phyloP scores from a whole-genome alignment of 768 basidiomycete species.

The Lentinula boryana region DNA sequence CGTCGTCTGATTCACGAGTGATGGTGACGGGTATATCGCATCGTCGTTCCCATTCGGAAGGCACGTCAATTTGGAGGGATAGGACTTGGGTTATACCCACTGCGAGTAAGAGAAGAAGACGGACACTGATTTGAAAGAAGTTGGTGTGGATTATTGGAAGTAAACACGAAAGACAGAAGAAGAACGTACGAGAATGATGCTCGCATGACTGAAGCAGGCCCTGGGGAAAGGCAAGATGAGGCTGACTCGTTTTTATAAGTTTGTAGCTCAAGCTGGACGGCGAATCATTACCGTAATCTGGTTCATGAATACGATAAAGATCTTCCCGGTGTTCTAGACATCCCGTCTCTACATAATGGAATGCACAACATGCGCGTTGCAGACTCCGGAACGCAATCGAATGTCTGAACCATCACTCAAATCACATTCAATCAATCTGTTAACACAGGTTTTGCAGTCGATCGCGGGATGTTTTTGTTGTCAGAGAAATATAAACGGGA shows the following conservation, averaged over 20 bases:
- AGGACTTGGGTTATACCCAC: background rate
- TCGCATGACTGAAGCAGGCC: background rate
- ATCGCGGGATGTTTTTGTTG: no score
- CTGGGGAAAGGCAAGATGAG: background rate
- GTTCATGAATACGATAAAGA: background rate
- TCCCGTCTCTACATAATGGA: no score
- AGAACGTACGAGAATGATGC: background rate
- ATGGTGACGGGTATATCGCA: background rate
- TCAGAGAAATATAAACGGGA: no score
- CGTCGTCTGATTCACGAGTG: background rate
- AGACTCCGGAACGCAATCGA: no score
- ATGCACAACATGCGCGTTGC: no score
- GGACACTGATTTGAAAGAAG: background rate
- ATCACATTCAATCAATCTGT: no score
- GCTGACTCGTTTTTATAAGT: background rate
- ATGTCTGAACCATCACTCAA: no score
- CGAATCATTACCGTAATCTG: background rate
- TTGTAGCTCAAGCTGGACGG: background rate
- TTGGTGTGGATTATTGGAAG: no score
- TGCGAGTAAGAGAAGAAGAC: background rate
- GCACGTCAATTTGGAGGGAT: background rate
- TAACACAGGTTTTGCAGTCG: no score
- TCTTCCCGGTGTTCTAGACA: background rate
- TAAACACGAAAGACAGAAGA: no score
- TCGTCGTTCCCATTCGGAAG: background rate